Evolutionary conservation across 2,329 filamentous ascomycete species (phyloP).

Genomic region (Aspergillus felis): DNA sequence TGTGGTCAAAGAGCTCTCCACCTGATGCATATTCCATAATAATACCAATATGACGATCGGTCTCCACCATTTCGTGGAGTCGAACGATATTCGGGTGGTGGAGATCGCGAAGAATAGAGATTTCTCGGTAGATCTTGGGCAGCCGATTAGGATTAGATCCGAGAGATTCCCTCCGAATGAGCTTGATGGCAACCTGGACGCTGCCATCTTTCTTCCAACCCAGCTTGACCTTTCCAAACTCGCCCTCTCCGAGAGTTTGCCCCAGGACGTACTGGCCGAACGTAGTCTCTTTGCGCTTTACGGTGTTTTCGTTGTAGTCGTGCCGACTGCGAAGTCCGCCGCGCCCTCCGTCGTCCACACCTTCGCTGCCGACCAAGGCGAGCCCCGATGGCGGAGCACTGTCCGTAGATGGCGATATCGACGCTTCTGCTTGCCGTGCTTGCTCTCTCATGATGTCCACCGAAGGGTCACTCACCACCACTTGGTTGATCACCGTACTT

Average conservation of each 20-base stretch:
- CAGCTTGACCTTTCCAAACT: conserved; percentile 98
- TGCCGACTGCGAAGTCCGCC: conserved; percentile 46
- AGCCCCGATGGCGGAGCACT: conserved; percentile 47
- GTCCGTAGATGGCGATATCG: conserved; percentile 40
- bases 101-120: conserved; percentile 79
- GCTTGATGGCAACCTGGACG: conserved; percentile 94
- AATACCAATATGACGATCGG: conserved; percentile 93
- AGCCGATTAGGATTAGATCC: conserved; percentile 84
- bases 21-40: conserved; percentile 98
- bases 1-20: conserved; percentile 97
- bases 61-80: conserved; percentile 97
- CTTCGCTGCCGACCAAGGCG: conserved; percentile 48
- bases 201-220: conserved; percentile 96
- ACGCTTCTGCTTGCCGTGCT: conserved; percentile 63
- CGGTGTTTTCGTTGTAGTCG: conserved; percentile 51
- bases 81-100: conserved; percentile 96
- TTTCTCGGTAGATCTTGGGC: conserved; percentile 96
- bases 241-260: conserved; percentile 93
- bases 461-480: conserved; percentile 71
- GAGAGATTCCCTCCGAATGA: conserved; percentile 87
- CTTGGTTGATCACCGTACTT: conserved; percentile 72
- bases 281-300: conserved; percentile 76
- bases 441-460: conserved; percentile 69
- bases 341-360: conserved; percentile 42
- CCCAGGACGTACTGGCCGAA: conserved; percentile 96